Evolutionary conservation across 306 rosid genomes (phyloP).

Genomic region (Cicer cuneatum): DNA sequence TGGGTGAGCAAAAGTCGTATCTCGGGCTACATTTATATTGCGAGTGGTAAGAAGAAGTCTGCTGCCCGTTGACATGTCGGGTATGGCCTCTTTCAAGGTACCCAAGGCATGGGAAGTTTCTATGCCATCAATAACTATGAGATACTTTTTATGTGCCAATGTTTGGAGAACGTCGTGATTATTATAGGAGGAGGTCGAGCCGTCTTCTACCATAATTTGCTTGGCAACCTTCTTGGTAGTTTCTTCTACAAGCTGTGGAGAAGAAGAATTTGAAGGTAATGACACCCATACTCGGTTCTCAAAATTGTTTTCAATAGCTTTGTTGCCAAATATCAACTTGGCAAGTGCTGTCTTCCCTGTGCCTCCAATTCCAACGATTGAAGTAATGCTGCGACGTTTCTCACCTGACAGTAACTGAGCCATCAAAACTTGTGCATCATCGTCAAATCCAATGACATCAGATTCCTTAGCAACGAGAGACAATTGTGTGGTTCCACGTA

Average conservation of each 20-base stretch:
- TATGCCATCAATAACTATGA: conserved; percentile 45
- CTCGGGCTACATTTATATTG: not conserved
- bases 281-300: conserved; percentile 37
- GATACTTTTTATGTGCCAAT: conserved; percentile 2
- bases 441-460: conserved; percentile 37
- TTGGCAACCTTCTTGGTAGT: not conserved
- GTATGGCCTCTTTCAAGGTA: conserved; percentile 23
- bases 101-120: conserved; percentile 14
- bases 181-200: not conserved
- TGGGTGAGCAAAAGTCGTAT: not conserved
- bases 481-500: not conserved
- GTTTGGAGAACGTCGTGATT: not conserved
- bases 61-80: not conserved
- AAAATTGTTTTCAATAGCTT: not conserved
- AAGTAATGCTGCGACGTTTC: conserved; percentile 11
- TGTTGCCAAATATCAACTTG: conserved; percentile 28
- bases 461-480: not conserved
- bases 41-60: conserved; percentile 46
- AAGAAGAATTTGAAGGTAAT: not conserved
- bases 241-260: conserved; percentile 12
- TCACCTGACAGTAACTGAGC: conserved; percentile 10
- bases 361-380: conserved; percentile 51
- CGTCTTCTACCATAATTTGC: not conserved
- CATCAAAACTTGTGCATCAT: conserved; percentile 29
- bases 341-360: conserved; percentile 53